Evolutionary conservation across 345 rosid genomes (phyloP).

Genomic region (Acer yangbiense): DNA sequence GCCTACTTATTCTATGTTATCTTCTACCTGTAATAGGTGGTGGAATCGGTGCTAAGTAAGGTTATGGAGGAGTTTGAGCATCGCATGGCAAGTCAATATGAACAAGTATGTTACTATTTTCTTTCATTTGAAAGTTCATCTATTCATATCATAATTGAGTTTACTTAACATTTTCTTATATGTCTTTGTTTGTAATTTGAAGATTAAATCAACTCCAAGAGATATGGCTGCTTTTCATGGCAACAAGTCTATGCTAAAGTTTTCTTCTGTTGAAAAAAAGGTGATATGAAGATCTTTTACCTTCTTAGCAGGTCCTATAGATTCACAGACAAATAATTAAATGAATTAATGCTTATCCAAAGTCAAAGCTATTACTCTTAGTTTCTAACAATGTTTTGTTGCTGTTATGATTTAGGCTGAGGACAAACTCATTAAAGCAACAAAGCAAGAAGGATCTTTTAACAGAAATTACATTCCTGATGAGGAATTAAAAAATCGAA

Average conservation of each 20-base stretch:
- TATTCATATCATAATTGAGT: constrained; percentile 4
- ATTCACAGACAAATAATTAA: not conserved
- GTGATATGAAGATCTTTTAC: constrained; percentile 38
- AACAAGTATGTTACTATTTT: constrained; percentile 48
- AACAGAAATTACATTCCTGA: constrained; percentile 38
- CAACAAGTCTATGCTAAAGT: constrained; percentile 48
- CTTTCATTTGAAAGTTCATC: constrained; percentile 12
- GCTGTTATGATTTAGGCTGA: constrained; percentile 46
- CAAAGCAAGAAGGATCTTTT: constrained; percentile 50
- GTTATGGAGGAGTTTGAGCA: constrained; percentile 86
- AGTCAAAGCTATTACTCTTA: not conserved
- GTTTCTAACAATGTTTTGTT: constrained; percentile 9
- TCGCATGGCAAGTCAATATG: constrained; percentile 69
- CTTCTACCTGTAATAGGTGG: constrained; percentile 53
- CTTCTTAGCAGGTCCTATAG: constrained; percentile 13
- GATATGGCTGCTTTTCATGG: constrained; percentile 44
- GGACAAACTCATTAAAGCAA: constrained; percentile 48
- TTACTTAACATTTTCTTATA: constrained; percentile 6
- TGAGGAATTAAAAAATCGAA: constrained; percentile 51
- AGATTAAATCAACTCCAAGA: constrained; percentile 52
- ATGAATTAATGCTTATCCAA: not conserved
- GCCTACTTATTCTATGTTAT: constrained; percentile 25
- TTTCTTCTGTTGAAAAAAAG: constrained; percentile 50
- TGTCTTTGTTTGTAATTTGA: constrained; percentile 24
- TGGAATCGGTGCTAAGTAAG: constrained; percentile 89